Percentiles rank a stretch among this genome's conserved stretches.
Evolutionary conservation across 2,329 filamentous ascomycete species (phyloP).

Genomic region (Calonectria hawksworthii): DNA sequence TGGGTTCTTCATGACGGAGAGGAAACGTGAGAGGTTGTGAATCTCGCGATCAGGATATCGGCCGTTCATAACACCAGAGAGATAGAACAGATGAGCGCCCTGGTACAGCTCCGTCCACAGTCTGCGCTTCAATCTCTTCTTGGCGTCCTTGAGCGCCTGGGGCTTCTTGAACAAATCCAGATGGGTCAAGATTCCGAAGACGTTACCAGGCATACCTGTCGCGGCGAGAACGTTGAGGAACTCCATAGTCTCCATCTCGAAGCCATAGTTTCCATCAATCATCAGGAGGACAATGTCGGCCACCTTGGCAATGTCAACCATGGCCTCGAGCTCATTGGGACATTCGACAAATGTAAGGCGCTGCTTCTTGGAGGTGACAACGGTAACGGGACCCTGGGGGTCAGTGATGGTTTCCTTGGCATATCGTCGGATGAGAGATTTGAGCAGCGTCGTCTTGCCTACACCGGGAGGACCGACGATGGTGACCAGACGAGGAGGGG

Average conservation of each 20-base stretch:
- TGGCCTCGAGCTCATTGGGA: conserved; percentile 94
- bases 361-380: conserved; percentile 96
- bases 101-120: conserved; percentile 98
- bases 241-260: conserved; percentile 99
- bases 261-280: conserved; percentile 99
- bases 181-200: conserved; percentile 97
- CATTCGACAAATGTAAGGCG: conserved; percentile 96
- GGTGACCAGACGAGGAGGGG: conserved; percentile 91
- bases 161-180: conserved; percentile 96
- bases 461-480: conserved; percentile 96
- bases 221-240: conserved; percentile 95
- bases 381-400: conserved; percentile 91
- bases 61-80: conserved; percentile 96
- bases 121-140: conserved; percentile 95
- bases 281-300: conserved; percentile 97
- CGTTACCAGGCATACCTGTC: conserved; percentile 98
- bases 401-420: conserved; percentile 94
- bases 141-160: conserved; percentile 90
- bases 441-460: conserved; percentile 95
- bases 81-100: conserved; percentile 95
- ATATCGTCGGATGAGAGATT: conserved; percentile 93
- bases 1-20: conserved; percentile 99
- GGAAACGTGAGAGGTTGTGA: conserved; percentile 93
- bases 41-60: conserved; percentile 97
- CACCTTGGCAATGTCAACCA: conserved; percentile 97